Base-by-base conservation (phyloP, 1,139 yeast genomes). In the Protomyces inundatus region DNA sequence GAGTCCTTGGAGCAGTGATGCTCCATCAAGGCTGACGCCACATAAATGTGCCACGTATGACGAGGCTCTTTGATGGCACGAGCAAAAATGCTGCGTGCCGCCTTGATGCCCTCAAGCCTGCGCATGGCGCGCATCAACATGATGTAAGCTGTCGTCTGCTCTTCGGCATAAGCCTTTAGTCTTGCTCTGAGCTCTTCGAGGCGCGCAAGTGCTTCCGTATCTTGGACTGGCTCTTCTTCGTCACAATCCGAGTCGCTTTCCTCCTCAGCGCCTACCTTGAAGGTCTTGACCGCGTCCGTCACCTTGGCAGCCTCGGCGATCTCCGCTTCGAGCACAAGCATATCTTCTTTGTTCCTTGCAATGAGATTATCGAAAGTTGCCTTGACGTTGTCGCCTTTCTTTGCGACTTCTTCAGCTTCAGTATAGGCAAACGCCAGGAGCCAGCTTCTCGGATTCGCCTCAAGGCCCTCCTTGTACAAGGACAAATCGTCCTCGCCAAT, bases 11-110 rank as follows among this genome's bases (percentile, higher is more conserved):
- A 78, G 54, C 86, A 82, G 70, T 85, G 85, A 70, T 84, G 85
- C 73, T 93, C 98, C 79, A 91, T 80, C 72, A 84, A 79, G 0
- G 97, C 72, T 70, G 89, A 87, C 63, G 89, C 95, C 35, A 86
- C 85, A 73, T 82, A 93, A 39, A 93, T 81, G 69, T 88, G 90
- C 76, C 84, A 84, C 0, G 95, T 87, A 55, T 88, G 84, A 67
- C 80, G 81, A 64, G 87, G 81, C 1, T 86, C 78, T 54, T 81
- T 77, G 67, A 98, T 81, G 6, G 95, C 88, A 67, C 87, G 91
- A 64, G 86, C 81, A 60, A 89, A 82, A 2, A 78, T 71, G 36
- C 69, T 68, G 16, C 82, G 74, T 0, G 82, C 80, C 6, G 75
- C 77, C 54, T 74, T 74, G 34, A 76, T 70, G 9, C 81, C 80